phyloP scores from a whole-genome alignment of 495 filamentous ascomycete genomes.

The Tuber umbilicatum region DNA sequence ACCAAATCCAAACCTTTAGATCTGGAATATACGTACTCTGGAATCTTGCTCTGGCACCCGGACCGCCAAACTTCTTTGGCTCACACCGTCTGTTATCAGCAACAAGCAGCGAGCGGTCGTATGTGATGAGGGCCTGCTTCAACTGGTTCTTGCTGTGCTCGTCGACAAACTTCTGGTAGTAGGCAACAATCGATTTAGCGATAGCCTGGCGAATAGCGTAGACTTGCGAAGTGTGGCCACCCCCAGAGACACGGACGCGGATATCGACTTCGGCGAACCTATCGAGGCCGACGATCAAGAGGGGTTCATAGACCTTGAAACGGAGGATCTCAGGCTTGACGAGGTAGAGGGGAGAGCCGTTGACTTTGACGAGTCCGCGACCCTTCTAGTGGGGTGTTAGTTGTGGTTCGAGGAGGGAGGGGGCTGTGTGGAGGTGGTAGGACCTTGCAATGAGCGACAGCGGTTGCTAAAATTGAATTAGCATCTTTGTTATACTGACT shows the following conservation, averaged over 20 bases:
- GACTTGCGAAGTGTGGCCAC: conserved; percentile 97
- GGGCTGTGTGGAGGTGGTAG: conserved; percentile 11
- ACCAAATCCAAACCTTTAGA: conserved; percentile 44
- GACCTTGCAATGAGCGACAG: conserved; percentile 94
- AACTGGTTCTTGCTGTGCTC: conserved; percentile 99
- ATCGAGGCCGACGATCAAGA: conserved; percentile 91
- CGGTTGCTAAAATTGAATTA: conserved; percentile 56
- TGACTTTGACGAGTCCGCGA: conserved; percentile 95
- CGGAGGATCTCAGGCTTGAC: conserved; percentile 94
- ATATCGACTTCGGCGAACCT: conserved; percentile 97
- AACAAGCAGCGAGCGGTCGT: conserved; percentile 94
- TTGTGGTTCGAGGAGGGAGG: not conserved
- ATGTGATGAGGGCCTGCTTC: conserved; percentile 87
- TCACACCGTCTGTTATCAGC: conserved; percentile 93
- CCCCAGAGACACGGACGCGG: conserved; percentile 89
- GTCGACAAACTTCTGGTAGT: conserved; percentile 99
- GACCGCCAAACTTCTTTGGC: conserved; percentile 89
- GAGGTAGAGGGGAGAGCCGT: conserved; percentile 88
- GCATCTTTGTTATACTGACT: conserved; percentile 43
- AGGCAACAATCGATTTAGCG: conserved; percentile 94
- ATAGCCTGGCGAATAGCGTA: conserved; percentile 99
- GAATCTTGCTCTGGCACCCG: conserved; percentile 91
- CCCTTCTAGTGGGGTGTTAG: conserved; percentile 54
- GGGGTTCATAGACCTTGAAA: conserved; percentile 98
- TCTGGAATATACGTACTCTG: conserved; percentile 70